Conservation (phyloP, 208 protist species). For the Acanthamoeba culbertsoni region DNA sequence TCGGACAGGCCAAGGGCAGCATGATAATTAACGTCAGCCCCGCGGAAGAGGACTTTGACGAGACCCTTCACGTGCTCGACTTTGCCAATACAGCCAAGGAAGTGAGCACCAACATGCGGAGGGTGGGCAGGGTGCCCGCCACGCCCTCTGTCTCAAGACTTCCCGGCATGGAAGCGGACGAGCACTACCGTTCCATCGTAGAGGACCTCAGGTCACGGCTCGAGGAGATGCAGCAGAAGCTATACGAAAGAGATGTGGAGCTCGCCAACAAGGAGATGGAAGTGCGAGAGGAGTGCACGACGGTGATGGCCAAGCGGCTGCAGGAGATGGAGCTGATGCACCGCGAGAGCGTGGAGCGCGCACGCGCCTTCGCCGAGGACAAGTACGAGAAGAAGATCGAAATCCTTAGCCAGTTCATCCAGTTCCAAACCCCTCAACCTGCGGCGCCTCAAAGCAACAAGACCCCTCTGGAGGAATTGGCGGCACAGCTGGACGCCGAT, state of each 20-base stretch:
- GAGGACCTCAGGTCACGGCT: not conserved
- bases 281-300: not conserved
- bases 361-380: not conserved
- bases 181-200: not conserved
- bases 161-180: not conserved
- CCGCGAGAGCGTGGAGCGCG: not conserved
- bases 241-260: not conserved
- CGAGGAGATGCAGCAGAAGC: not conserved
- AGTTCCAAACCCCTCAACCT: not conserved
- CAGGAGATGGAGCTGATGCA: slow-evolving; percentile 32
- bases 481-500: not conserved
- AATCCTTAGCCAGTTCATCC: not conserved
- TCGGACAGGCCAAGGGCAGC: slow-evolving; percentile 60
- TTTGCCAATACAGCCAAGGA: slow-evolving; percentile 43
- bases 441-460: not conserved
- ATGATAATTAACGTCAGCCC: slow-evolving; percentile 76
- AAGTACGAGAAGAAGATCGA: slow-evolving; percentile 33
- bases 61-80: slow-evolving; percentile 64
- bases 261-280: not conserved
- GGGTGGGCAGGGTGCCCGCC: not conserved
- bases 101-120: slow-evolving; percentile 41
- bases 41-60: slow-evolving; percentile 55
- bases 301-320: slow-evolving; percentile 29
- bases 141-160: not conserved
- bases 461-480: not conserved